Base-by-base conservation (phyloP, 2,329 filamentous ascomycete genomes). In the Colletotrichum godetiae region DNA sequence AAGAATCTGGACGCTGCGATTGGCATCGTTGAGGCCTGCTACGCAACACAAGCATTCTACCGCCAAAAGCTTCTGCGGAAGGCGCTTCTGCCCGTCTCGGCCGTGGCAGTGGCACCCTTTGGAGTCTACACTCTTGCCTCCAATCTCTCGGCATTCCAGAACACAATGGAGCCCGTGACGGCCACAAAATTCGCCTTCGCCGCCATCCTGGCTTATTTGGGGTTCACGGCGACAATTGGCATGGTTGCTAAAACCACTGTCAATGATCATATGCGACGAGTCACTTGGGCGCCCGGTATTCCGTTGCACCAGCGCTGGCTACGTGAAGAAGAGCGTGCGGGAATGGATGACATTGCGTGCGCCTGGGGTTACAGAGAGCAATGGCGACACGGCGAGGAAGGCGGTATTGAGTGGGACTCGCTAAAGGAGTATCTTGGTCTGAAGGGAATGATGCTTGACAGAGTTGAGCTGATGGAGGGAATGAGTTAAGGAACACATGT, bases 181-280 rank as follows among this genome's bases (percentile, higher is more conserved):
- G 95, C 95, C 11, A 97, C 94, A 2, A 90, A 90, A 12, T 90
- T 97, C 73, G 92, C 93, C 5, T 95, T 97, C 80, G 90, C 90
- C 0, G 95, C 94, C 13, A 93, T 97, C 62, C 85, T 96, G 74
- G 93, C 95, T 7, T 99, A 98, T 81, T 88, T 97, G 55, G 89
- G 91, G 24, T 94, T 95, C 75, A 95, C 95, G 5, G 92, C 91
- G 4, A 94, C 92, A 11, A 90, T 98, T 66, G 97, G 96, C 3
- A 85, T 97, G 55, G 91, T 98, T 49, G 95, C 96, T 10, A 86
- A 97, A 72, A 92, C 94, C 31, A 98, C 96, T 42, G 88, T 92
- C 73, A 98, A 98, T 82, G 95, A 98, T 81, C 95, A 98, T 83
- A 98, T 98, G 94, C 92, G 93, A 78, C 91, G 97, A 24, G 95